phyloP scores from a whole-genome alignment of 1,139 yeast genomes.

The Suhomyces chickasaworum region DNA sequence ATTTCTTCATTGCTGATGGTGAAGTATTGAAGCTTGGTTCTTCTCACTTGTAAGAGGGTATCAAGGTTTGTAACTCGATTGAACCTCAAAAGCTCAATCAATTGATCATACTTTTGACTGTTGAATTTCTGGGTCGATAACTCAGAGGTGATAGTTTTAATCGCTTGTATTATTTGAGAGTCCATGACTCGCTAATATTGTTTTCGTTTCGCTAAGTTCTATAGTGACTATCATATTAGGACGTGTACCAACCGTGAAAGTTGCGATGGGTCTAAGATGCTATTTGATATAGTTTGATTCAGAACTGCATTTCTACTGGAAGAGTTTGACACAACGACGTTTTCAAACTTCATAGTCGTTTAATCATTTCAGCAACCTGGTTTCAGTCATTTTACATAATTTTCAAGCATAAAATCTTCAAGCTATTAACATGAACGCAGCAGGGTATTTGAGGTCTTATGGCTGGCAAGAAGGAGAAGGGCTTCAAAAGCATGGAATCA shows the following conservation, averaged over 20 bases:
- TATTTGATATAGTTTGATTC: background rate
- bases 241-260: conserved; percentile 2
- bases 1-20: conserved; percentile 26
- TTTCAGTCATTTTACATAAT: background rate
- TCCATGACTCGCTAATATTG: conserved; percentile 1
- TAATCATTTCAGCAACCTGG: background rate
- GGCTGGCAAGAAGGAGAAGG: conserved; percentile 97
- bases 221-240: background rate
- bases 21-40: conserved; percentile 25
- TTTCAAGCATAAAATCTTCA: background rate
- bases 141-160: background rate
- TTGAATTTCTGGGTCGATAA: conserved; percentile 20
- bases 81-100: conserved; percentile 9
- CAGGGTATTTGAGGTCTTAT: conserved; percentile 66
- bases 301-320: background rate
- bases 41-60: conserved; percentile 3
- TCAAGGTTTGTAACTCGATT: conserved; percentile 2
- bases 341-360: background rate
- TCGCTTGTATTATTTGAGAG: background rate
- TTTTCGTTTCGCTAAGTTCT: background rate
- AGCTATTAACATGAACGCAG: conserved; percentile 62
- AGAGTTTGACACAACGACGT: background rate
- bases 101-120: conserved; percentile 21
- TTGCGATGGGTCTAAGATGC: conserved; percentile 3
- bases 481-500: conserved; percentile 73